These are phyloP conservation scores for Ganoderma lingzhi DNA, from an alignment of 1,284 basidiomycete species.

Conservation along the genomic window DNA sequence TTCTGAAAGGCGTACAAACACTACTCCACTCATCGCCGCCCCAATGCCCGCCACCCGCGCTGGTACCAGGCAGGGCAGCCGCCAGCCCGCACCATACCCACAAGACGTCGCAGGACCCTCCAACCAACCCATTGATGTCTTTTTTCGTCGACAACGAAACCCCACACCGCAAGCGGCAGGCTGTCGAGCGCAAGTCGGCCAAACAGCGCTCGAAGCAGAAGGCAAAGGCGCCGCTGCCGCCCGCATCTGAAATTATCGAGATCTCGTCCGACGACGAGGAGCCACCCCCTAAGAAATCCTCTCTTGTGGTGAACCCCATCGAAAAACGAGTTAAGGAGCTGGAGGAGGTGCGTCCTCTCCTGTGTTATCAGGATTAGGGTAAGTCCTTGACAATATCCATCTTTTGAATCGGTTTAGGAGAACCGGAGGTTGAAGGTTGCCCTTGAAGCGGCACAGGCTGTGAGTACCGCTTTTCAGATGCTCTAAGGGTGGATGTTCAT, in stretches of 20 bases:
- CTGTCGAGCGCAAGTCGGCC: constrained; percentile 19
- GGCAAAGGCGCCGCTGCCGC: constrained; percentile 25
- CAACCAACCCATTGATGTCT: constrained; percentile 8
- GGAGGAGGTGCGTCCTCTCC: constrained; percentile 32
- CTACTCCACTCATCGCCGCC: neutral
- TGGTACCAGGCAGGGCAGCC: constrained; percentile 22
- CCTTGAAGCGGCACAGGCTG: constrained; percentile 14
- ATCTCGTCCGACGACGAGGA: constrained; percentile 47
- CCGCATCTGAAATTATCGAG: constrained; percentile 30
- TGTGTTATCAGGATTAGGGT: neutral
- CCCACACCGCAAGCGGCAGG: constrained; percentile 21
- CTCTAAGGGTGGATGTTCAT: neutral
- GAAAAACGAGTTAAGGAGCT: constrained; percentile 32
- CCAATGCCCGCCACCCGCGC: constrained; percentile 32
- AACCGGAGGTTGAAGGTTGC: constrained; percentile 24
- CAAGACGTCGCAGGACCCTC: constrained; percentile 21
- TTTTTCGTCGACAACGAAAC: constrained; percentile 23
- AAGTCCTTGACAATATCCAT: neutral
- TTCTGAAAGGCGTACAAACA: neutral
- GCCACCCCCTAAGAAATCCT: constrained; percentile 14
- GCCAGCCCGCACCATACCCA: constrained; percentile 16
- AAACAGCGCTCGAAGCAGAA: constrained; percentile 30
- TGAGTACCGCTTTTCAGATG: constrained; percentile 4
- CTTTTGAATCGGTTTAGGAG: constrained; percentile 19
- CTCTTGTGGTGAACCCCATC: constrained; percentile 11